A percentile compares a stretch with the other conserved stretches of the same genome.
Conservation (phyloP, 345 rosid genomes). For the Syzygium aqueum region DNA sequence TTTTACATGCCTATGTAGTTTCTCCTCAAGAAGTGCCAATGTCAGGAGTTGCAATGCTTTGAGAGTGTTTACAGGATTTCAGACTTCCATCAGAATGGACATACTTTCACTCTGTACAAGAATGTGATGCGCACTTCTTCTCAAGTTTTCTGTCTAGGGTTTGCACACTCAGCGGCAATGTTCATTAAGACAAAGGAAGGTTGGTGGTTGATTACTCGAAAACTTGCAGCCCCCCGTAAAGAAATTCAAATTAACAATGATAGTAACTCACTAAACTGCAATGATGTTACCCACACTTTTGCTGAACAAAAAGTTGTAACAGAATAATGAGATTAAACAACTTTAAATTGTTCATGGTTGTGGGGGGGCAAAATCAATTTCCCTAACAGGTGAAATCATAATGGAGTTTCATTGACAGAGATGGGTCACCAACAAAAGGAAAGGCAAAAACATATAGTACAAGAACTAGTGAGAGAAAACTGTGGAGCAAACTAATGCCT, state of each 20-base stretch:
- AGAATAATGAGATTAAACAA: constrained; percentile 54
- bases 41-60: background rate
- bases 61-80: background rate
- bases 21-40: background rate
- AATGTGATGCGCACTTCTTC: background rate
- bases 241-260: constrained; percentile 57
- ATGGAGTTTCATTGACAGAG: constrained; percentile 35
- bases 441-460: background rate
- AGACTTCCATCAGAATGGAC: background rate
- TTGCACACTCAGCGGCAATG: background rate
- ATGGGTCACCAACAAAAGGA: constrained; percentile 22
- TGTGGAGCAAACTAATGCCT: background rate
- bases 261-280: constrained; percentile 69
- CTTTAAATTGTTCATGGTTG: constrained; percentile 47
- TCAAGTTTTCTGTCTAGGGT: background rate
- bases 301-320: constrained; percentile 56
- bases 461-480: background rate
- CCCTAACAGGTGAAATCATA: constrained; percentile 74
- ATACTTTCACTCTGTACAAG: background rate
- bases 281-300: constrained; percentile 54
- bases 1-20: background rate
- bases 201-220: constrained; percentile 38
- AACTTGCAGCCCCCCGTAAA: constrained; percentile 25
- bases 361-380: constrained; percentile 91
- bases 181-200: constrained; percentile 2